Base-by-base conservation (phyloP, 768 basidiomycete species). In the Psilocybe azurescens region DNA sequence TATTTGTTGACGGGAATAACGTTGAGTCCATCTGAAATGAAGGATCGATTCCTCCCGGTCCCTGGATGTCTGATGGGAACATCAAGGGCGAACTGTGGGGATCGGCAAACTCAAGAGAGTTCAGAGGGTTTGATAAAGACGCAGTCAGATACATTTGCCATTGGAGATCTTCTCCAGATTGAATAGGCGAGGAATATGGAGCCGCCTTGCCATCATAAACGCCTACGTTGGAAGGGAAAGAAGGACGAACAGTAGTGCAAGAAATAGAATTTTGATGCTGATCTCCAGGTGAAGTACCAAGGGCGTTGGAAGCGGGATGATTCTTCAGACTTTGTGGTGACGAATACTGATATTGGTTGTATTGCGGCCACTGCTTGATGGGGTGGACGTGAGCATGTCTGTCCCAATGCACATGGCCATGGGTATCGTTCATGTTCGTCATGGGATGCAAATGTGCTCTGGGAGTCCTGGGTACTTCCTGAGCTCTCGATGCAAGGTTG, bases 61-160 rank as follows among this genome's bases (percentile, higher is more conserved):
- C 51, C 18, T 50, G 51, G 3, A 24, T 39, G 41, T 48, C 58
- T 39, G 51, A 10, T 41, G 59, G 29, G 51, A 39, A 61, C 9
- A 53, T 48, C 10, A 49, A 20, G 18, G 52, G 32, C 18, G 62
- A 53, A 44, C 47, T 51, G 24, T 54, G 50, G 41, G 38, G 41
- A 20, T 58, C 36, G 39, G 30, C 30, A 56, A 65, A 62, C 28
- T 53, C 56, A 4, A 66, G 55, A 57, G 65, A 54, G n/a, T 65
- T 59, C 33, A 68, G 56, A 7, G 69, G 62, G 16, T 63, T 58
- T 11, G 69, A 70, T 41, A 64, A 52, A 16, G 69, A 70, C 3
- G 64, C 59, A 1, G 64, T 59, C 16, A 68, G 63, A 56, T 64
- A 70, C 68, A 69, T 69, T 44, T 67, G 68, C 68, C 68, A 69